Evolutionary conservation across 352 stramenopile genomes (phyloP).

Genomic region (Pythium folliculosum): DNA sequence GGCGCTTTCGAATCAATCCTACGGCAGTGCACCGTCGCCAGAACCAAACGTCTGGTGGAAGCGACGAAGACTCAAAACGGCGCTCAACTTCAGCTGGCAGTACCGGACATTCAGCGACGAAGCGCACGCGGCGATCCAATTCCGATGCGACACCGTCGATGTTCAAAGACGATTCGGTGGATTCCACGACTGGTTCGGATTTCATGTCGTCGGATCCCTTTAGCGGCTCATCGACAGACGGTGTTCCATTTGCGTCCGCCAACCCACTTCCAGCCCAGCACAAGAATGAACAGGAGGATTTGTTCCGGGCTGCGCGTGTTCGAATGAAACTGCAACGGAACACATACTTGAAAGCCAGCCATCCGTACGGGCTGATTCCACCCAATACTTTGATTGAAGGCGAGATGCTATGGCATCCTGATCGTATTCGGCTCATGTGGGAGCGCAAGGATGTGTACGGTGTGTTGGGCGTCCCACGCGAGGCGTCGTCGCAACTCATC

Average conservation of each 20-base stretch:
- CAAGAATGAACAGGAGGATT: slow-evolving; percentile 75
- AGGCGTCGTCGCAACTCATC: slow-evolving; percentile 66
- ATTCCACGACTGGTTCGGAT: slow-evolving; percentile 17
- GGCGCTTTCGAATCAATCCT: slow-evolving; percentile 44
- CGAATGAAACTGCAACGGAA: slow-evolving; percentile 80
- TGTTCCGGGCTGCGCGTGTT: slow-evolving; percentile 72
- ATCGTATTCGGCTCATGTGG: slow-evolving; percentile 81
- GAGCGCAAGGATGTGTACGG: slow-evolving; percentile 75
- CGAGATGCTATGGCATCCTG: slow-evolving; percentile 74
- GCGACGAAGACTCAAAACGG: slow-evolving; percentile 12
- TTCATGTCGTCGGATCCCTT: slow-evolving; percentile 23
- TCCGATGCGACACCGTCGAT: slow-evolving; percentile 26
- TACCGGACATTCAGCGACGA: slow-evolving; percentile 3
- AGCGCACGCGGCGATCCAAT: slow-evolving; percentile 32
- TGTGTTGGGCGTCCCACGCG: slow-evolving; percentile 65
- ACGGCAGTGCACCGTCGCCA: slow-evolving; percentile 33
- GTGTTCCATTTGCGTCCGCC: slow-evolving; percentile 12
- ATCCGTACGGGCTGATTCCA: slow-evolving; percentile 34
- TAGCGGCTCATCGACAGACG: slow-evolving; percentile 27
- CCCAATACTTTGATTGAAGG: slow-evolving; percentile 50
- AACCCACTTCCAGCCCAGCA: slow-evolving; percentile 28
- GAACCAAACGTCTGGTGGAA: slow-evolving; percentile 4
- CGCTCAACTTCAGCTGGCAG: background rate
- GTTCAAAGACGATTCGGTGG: slow-evolving; percentile 15
- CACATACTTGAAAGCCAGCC: slow-evolving; percentile 33